phyloP scores from a whole-genome alignment of 192 early-diverging fungal genomes.

The Geranomyces variabilis region DNA sequence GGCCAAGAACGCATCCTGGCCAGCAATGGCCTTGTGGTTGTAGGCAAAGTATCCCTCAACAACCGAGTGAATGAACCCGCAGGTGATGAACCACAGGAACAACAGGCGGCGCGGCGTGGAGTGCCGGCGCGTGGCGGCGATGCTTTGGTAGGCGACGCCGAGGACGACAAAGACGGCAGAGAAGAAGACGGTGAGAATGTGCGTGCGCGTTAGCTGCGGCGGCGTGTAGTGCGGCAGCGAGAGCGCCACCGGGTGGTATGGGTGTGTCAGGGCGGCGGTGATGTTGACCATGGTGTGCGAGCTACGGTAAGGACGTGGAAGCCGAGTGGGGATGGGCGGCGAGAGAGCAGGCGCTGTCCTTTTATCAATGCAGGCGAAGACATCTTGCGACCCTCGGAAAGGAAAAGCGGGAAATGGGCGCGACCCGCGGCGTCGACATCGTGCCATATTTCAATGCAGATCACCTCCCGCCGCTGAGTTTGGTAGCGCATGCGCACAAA shows the following conservation, averaged over 20 bases:
- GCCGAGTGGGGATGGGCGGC: not conserved
- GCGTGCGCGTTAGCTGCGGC: slow-evolving; percentile 30
- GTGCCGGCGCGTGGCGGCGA: slow-evolving; percentile 4
- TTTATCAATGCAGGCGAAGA: too few relatives aligned
- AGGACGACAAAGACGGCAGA: slow-evolving; percentile 36
- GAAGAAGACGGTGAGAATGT: slow-evolving; percentile 50
- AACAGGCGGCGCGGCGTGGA: slow-evolving; percentile 47
- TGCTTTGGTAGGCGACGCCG: slow-evolving; percentile 20
- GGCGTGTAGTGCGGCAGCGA: slow-evolving; percentile 47
- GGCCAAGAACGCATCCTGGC: slow-evolving; percentile 64
- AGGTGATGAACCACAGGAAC: slow-evolving; percentile 84
- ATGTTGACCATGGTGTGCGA: slow-evolving; percentile 9
- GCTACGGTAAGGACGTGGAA: too few relatives aligned
- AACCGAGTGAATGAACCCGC: slow-evolving; percentile 77
- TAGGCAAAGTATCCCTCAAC: slow-evolving; percentile 87
- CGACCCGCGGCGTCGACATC: too few relatives aligned
- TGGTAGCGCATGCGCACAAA: too few relatives aligned
- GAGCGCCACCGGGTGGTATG: slow-evolving; percentile 43
- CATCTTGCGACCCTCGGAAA: too few relatives aligned
- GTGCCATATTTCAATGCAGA: too few relatives aligned
- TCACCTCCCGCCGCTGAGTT: too few relatives aligned
- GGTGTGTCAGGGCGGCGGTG: slow-evolving; percentile 31
- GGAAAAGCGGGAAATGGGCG: too few relatives aligned
- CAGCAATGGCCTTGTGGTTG: slow-evolving; percentile 69
- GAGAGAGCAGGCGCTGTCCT: too few relatives aligned